These are phyloP conservation scores for Ogataea glucozyma DNA, from an alignment of 805 yeast species.

Conservation along the genomic window DNA sequence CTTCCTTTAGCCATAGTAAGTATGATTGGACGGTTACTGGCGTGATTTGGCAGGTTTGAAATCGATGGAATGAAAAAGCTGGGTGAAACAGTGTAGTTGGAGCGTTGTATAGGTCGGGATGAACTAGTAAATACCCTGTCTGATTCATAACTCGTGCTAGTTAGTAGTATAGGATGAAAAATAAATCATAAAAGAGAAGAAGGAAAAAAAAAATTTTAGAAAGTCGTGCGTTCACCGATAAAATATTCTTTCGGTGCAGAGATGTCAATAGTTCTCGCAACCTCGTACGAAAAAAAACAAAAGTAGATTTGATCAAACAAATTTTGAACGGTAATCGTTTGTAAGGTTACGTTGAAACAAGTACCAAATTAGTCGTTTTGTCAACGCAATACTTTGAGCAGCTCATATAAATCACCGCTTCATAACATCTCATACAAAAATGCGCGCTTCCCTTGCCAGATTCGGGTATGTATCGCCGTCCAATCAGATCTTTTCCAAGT, in stretches of 20 bases:
- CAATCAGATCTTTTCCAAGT: too few relatives aligned
- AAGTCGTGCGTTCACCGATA: constrained; percentile 5
- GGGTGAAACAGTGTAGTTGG: too few relatives aligned
- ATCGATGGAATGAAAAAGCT: too few relatives aligned
- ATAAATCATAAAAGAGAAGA: not conserved
- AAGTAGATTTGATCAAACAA: not conserved
- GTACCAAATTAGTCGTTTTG: too few relatives aligned
- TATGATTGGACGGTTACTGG: too few relatives aligned
- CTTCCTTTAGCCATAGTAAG: constrained; percentile 14
- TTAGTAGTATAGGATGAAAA: not conserved
- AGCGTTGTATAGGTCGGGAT: too few relatives aligned
- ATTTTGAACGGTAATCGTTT: too few relatives aligned
- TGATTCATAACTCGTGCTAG: not conserved
- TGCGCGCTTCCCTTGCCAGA: constrained; percentile 29
- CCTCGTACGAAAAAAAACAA: not conserved
- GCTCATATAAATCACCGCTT: not conserved
- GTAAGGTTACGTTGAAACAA: too few relatives aligned
- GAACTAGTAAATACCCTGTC: too few relatives aligned
- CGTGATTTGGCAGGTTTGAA: too few relatives aligned
- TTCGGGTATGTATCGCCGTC: constrained; percentile 22
- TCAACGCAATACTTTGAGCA: too few relatives aligned
- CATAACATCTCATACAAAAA: constrained; percentile 4
- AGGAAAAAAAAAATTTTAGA: constrained; percentile 9
- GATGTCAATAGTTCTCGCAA: too few relatives aligned
- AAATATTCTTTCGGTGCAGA: constrained; percentile 4